A percentile compares a stretch with the other conserved stretches of the same genome.
phyloP scores from a whole-genome alignment of 2,329 filamentous ascomycete genomes.

The Trichophyton equinum region DNA sequence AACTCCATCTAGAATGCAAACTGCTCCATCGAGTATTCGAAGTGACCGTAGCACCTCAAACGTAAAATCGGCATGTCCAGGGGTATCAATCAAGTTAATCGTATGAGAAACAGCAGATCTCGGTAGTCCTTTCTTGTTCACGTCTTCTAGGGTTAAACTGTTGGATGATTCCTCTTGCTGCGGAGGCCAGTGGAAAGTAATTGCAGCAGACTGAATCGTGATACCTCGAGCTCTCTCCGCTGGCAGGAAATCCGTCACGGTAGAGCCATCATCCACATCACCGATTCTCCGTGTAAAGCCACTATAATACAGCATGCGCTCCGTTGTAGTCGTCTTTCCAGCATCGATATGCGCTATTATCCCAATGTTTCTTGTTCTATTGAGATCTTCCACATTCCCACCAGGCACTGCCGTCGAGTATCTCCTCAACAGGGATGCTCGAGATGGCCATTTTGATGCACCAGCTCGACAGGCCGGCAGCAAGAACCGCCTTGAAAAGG shows the following conservation, averaged over 20 bases:
- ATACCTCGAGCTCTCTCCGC: conserved; percentile 86
- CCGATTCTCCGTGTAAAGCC: conserved; percentile 79
- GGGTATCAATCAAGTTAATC: conserved; percentile 89
- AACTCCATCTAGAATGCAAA: conserved; percentile 87
- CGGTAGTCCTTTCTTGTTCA: conserved; percentile 31
- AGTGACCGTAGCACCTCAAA: conserved; percentile 91
- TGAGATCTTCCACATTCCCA: conserved; percentile 27
- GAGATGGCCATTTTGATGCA: neutral
- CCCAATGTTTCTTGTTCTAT: conserved; percentile 80
- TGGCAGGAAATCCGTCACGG: conserved; percentile 91
- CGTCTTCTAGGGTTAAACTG: conserved; percentile 13
- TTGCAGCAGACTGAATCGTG: conserved; percentile 93
- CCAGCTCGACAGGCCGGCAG: neutral
- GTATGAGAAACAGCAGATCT: conserved; percentile 49
- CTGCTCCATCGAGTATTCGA: conserved; percentile 73
- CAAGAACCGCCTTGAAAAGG: conserved; percentile 11
- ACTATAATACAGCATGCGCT: conserved; percentile 97
- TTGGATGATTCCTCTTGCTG: conserved; percentile 14
- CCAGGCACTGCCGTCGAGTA: conserved; percentile 21
- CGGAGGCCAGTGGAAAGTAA: conserved; percentile 87
- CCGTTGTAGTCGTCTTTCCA: conserved; percentile 95
- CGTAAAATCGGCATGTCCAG: conserved; percentile 92
- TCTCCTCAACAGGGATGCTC: conserved; percentile 7
- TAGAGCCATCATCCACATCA: conserved; percentile 93
- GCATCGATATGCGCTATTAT: conserved; percentile 99